Base-by-base conservation (phyloP, 2,329 filamentous ascomycete species). In the Ophiobolus disseminans region DNA sequence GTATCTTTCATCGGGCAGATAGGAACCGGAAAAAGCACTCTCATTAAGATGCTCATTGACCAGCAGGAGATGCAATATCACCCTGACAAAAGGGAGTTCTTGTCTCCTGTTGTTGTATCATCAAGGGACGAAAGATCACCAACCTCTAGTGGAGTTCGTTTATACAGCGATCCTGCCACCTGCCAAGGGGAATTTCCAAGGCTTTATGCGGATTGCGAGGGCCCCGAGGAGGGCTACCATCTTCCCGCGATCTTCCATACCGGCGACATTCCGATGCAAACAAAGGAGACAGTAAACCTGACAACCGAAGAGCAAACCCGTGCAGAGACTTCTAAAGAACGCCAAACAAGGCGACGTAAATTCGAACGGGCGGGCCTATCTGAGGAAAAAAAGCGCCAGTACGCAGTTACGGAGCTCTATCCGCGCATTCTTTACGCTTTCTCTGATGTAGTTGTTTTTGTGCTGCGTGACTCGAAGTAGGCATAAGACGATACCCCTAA, bases 151-250 rank as follows among this genome's bases (percentile, higher is more conserved):
- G 28, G 16, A 5, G 28, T 31, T 31, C 28, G 16, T 13, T 13
- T 31, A 13, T 31, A 35, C 16, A 16, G 21, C n/a, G 44, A 30
- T 14, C 44, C 37, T 13, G 5, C 7, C 14, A 40, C 30, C 8
- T 31, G 20, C 68, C 4, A 5, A 5, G 10, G 5, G 9, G 66
- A 68, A 4, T 58, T 69, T 5, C 79, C 79, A 0, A 70, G 81
- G 19, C 68, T 82, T 4, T 76, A 76, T 43, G 78, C 80, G 14
- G 80, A 82, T 52, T 82, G 79, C 47, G 80, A 82, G 66, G 80
- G 80, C 0, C 72, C 82, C 5, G 74, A 78, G 17, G 79, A 78
- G 23, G 80, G 80, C 8, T 78, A 80, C 51, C 68, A 65, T 13
- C 60, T 63, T 9, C 75, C 75, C n/a, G 34, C 65, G 5, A 64